Percentiles rank a stretch among this genome's conserved stretches.
Evolutionary conservation across 768 basidiomycete species (phyloP).

Genomic region (Mycena latifolia): DNA sequence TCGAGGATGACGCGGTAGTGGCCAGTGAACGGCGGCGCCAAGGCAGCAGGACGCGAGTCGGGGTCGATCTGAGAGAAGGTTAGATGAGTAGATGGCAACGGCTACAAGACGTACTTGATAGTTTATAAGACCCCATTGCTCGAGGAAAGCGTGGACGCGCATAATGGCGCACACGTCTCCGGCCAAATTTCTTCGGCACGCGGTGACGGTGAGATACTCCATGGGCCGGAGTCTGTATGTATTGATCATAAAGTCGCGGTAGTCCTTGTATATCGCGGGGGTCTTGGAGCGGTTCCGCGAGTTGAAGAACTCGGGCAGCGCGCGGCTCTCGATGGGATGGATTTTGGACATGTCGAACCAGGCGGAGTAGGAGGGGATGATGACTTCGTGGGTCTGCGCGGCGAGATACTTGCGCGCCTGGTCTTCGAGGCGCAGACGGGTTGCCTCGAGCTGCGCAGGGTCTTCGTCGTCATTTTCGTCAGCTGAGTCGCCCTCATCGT

Average conservation of each 20-base stretch:
- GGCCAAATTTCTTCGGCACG: slow-evolving; percentile 94
- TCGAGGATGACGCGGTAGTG: slow-evolving; percentile 99
- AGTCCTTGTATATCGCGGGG: slow-evolving; percentile 98
- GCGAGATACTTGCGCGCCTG: slow-evolving; percentile 95
- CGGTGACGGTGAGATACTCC: slow-evolving; percentile 98
- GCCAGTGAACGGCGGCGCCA: slow-evolving; percentile 97
- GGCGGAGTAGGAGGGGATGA: slow-evolving; percentile 96
- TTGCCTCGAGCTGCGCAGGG: slow-evolving; percentile 85
- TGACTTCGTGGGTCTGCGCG: slow-evolving; percentile 95
- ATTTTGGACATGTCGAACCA: slow-evolving; percentile 99
- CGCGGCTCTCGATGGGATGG: slow-evolving; percentile 91
- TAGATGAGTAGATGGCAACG: slow-evolving; percentile 10
- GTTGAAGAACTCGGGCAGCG: slow-evolving; percentile 98
- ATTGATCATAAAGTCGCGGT: slow-evolving; percentile 99
- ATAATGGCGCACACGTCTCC: slow-evolving; percentile 99
- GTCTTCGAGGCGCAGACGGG: slow-evolving; percentile 82
- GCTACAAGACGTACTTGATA: slow-evolving; percentile 80
- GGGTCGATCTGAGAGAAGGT: slow-evolving; percentile 85
- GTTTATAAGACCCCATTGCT: slow-evolving; percentile 99
- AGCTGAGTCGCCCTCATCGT: slow-evolving; percentile 82
- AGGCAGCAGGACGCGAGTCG: slow-evolving; percentile 92
- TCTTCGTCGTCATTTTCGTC: slow-evolving; percentile 91
- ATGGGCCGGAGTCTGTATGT: slow-evolving; percentile 94
- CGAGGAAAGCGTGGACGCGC: slow-evolving; percentile 98
- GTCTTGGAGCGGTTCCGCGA: slow-evolving; percentile 95